A percentile compares a stretch with the other conserved stretches of the same genome.
Conservation (phyloP, 768 basidiomycete species). For the Pisolithus albus region DNA sequence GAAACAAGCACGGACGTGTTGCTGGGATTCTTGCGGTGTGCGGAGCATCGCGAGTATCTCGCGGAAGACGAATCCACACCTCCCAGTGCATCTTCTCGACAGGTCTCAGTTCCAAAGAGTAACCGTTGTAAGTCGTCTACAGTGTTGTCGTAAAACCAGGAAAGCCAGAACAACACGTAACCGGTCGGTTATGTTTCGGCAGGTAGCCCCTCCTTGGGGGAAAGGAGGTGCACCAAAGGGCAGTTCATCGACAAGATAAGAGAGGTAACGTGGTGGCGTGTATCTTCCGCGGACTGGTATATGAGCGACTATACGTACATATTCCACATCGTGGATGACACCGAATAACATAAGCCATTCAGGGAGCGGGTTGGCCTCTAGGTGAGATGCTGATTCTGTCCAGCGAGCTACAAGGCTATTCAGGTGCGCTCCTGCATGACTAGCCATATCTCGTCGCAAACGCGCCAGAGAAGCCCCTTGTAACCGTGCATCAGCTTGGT, state of each 20-base stretch:
- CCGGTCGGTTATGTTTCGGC: slow-evolving; percentile 10
- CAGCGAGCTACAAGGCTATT: slow-evolving; percentile 8
- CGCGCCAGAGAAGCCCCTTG: neutral
- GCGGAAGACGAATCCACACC: neutral
- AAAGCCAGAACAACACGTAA: slow-evolving; percentile 17
- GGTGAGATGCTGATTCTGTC: neutral
- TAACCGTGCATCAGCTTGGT: neutral
- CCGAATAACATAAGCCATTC: slow-evolving; percentile 24
- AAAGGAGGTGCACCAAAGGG: neutral
- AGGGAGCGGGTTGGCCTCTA: slow-evolving; percentile 8
- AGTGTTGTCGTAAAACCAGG: slow-evolving; percentile 15
- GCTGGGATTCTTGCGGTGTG: neutral
- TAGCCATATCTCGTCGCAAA: slow-evolving; percentile 12
- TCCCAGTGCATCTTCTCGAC: neutral
- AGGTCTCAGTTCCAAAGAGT: slow-evolving; percentile 5
- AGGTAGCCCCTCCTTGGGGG: neutral
- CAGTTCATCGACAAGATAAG: slow-evolving; percentile 19
- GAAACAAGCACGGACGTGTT: neutral
- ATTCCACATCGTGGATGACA: slow-evolving; percentile 14
- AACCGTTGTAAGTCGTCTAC: slow-evolving; percentile 10
- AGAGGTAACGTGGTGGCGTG: slow-evolving; percentile 6
- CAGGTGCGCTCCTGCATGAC: slow-evolving; percentile 7
- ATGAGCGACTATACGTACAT: slow-evolving; percentile 15
- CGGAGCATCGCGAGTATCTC: neutral
- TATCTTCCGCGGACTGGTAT: slow-evolving; percentile 9